Conservation (phyloP, 1,284 basidiomycete species). For the Tilletia horrida region DNA sequence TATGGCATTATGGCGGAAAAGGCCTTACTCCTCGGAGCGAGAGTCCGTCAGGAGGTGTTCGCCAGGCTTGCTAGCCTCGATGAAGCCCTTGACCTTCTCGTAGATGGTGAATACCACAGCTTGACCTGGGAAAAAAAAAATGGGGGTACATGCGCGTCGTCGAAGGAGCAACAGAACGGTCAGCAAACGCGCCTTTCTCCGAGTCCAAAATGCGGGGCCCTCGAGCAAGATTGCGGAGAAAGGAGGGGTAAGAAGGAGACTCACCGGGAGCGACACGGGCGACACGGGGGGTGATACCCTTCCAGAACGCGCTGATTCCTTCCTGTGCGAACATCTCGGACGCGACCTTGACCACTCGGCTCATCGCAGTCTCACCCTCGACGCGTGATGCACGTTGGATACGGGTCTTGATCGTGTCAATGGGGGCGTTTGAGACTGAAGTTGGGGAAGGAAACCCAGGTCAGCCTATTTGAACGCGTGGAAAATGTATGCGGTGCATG, state of each 20-base stretch:
- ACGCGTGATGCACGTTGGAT: slow-evolving; percentile 75
- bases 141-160: not conserved
- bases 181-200: not conserved
- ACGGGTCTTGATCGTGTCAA: slow-evolving; percentile 91
- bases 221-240: not conserved
- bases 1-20: not conserved
- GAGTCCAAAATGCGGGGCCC: too few species aligned
- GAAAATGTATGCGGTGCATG: slow-evolving; percentile 31
- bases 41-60: slow-evolving; percentile 44
- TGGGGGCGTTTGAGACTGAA: slow-evolving; percentile 81
- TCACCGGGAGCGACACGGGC: slow-evolving; percentile 79
- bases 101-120: slow-evolving; percentile 60
- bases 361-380: slow-evolving; percentile 71
- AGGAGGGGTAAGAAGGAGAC: not conserved
- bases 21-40: slow-evolving; percentile 44
- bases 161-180: not conserved
- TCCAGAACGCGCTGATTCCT: slow-evolving; percentile 77
- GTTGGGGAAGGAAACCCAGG: slow-evolving; percentile 21
- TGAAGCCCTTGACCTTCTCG: slow-evolving; percentile 52
- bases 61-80: slow-evolving; percentile 48
- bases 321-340: slow-evolving; percentile 90
- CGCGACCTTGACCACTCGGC: slow-evolving; percentile 73
- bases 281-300: slow-evolving; percentile 88
- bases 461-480: slow-evolving; percentile 47
- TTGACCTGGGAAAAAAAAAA: slow-evolving; percentile 61